These are phyloP conservation scores for Xylariaceae sp. DNA, from an alignment of 2,329 filamentous ascomycete genomes.

Conservation along the genomic window DNA sequence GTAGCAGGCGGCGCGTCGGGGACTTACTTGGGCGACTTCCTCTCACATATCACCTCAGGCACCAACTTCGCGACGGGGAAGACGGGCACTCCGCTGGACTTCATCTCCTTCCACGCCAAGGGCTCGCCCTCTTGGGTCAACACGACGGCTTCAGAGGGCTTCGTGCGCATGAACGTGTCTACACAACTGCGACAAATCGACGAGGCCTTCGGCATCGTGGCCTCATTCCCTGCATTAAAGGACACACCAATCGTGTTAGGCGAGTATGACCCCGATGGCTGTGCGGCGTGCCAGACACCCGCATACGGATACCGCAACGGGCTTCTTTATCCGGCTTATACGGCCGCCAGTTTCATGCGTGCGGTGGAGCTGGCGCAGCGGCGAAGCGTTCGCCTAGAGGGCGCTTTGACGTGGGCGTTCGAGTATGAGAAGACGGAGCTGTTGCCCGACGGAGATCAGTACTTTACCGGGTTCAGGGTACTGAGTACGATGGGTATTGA, in stretches of 20 bases:
- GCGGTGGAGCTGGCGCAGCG: background rate
- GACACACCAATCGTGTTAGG: background rate
- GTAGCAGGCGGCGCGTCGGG: constrained; percentile 1
- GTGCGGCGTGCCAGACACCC: background rate
- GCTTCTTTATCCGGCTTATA: background rate
- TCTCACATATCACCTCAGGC: background rate
- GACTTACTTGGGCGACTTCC: background rate
- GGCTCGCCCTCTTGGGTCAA: background rate
- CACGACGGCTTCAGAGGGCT: background rate
- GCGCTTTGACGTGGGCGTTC: constrained; percentile 1
- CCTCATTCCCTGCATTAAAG: background rate
- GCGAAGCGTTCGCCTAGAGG: background rate
- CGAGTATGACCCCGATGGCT: background rate
- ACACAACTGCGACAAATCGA: background rate
- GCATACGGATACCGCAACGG: constrained; percentile 1
- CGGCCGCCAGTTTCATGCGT: background rate
- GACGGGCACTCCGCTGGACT: background rate
- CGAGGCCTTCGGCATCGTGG: background rate
- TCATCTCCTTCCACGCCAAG: constrained; percentile 2
- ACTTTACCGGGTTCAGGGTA: background rate
- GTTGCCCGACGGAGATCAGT: background rate
- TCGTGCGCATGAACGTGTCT: constrained; percentile 1
- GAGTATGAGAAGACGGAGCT: too few relatives aligned
- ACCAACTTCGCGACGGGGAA: background rate
- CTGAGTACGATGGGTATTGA: background rate